phyloP scores from a whole-genome alignment of 1,139 yeast species.

The Blastobotrys buckinghamii region DNA sequence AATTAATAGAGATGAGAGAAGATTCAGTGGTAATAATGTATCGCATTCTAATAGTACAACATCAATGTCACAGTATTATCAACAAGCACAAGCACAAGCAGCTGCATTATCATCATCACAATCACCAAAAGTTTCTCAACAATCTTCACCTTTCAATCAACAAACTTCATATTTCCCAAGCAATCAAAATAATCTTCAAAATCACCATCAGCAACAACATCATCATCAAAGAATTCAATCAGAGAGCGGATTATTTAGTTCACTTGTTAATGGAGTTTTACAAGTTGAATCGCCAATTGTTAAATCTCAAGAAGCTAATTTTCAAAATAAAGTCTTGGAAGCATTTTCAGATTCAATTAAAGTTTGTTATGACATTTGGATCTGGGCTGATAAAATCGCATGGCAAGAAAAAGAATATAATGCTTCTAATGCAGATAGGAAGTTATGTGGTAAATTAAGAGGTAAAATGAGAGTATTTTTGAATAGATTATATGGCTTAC shows the following conservation, averaged over 20 bases:
- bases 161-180: not conserved
- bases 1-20: slow-evolving; percentile 38
- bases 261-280: slow-evolving; percentile 81
- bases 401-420: not conserved
- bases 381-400: slow-evolving; percentile 55
- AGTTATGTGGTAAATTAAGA: slow-evolving; percentile 61
- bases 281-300: slow-evolving; percentile 66
- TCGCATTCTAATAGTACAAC: not conserved
- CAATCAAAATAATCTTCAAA: not conserved
- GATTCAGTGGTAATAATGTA: slow-evolving; percentile 4
- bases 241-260: slow-evolving; percentile 48
- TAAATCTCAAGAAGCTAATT: slow-evolving; percentile 45
- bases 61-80: not conserved
- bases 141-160: not conserved
- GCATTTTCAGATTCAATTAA: slow-evolving; percentile 59
- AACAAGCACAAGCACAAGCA: not conserved
- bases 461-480: slow-evolving; percentile 64
- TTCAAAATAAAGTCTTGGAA: slow-evolving; percentile 49
- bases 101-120: too few species aligned
- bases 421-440: slow-evolving; percentile 36
- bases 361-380: slow-evolving; percentile 61
- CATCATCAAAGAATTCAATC: not conserved
- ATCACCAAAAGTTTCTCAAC: not conserved
- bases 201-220: not conserved
- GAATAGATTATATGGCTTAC: slow-evolving; percentile 62